Percentiles rank a stretch among this genome's conserved stretches.
Evolutionary conservation across 768 basidiomycete genomes (phyloP).

Genomic region (Auricularia heimuer): DNA sequence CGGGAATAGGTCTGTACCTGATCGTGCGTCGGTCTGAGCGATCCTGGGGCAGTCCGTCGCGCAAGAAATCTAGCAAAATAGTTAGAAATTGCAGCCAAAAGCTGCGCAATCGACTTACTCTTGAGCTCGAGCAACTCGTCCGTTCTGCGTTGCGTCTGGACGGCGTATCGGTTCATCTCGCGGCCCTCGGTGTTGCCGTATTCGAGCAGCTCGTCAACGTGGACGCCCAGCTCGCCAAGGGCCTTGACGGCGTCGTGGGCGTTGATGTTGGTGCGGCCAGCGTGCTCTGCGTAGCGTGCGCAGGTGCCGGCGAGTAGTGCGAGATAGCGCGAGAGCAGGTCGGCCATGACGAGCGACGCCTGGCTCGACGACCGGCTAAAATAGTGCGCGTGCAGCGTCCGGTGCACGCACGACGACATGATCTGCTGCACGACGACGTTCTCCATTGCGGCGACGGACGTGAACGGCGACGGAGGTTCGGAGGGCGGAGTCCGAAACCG

Average conservation of each 20-base stretch:
- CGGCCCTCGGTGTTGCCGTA: conserved; percentile 57
- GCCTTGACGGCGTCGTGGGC: conserved; percentile 53
- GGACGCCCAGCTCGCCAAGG: conserved; percentile 66
- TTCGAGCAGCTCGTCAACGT: conserved; percentile 56
- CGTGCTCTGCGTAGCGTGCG: conserved; percentile 64
- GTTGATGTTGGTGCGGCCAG: conserved; percentile 52
- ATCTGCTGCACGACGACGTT: background rate
- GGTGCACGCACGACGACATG: background rate
- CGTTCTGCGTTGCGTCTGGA: conserved; percentile 49
- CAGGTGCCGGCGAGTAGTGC: conserved; percentile 54
- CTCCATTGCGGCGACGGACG: background rate
- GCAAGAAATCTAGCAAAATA: conserved; percentile 39
- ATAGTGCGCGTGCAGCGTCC: conserved; percentile 65
- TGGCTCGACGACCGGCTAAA: conserved; percentile 71
- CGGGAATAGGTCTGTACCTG: conserved; percentile 25
- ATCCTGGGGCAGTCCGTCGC: conserved; percentile 46
- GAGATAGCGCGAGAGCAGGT: conserved; percentile 68
- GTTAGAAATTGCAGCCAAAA: conserved; percentile 15
- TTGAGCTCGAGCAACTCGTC: conserved; percentile 68
- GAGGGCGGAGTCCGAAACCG: background rate
- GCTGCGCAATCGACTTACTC: conserved; percentile 34
- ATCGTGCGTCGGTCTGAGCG: conserved; percentile 48
- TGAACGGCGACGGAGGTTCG: background rate
- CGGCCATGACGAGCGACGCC: conserved; percentile 60
- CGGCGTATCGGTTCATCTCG: conserved; percentile 43